A percentile compares a stretch with the other conserved stretches of the same genome.
Conservation (phyloP, 495 filamentous ascomycete species). For the Glarea lozoyensis region DNA sequence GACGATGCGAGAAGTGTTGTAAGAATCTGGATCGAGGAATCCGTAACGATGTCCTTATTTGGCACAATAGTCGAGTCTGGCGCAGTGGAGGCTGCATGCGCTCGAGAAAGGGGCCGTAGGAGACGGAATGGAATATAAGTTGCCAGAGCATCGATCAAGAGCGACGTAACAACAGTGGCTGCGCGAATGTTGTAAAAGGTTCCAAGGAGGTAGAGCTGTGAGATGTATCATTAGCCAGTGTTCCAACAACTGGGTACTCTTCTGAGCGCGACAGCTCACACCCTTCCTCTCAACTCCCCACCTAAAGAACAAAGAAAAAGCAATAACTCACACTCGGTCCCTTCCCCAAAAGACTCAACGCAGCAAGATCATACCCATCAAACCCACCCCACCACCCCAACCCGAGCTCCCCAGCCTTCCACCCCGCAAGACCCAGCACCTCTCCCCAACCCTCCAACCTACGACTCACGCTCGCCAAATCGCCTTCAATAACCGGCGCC, state of each 20-base stretch:
- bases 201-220: constrained; percentile 41
- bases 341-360: constrained; percentile 59
- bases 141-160: constrained; percentile 56
- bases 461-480: constrained; percentile 54
- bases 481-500: constrained; percentile 35
- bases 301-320: too few relatives aligned
- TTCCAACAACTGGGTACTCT: too few relatives aligned
- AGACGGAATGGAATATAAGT: constrained; percentile 62
- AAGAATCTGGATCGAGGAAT: constrained; percentile 49
- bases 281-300: too few relatives aligned
- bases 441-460: constrained; percentile 51
- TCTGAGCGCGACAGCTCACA: too few relatives aligned
- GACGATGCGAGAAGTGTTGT: constrained; percentile 56
- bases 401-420: constrained; percentile 53
- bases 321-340: constrained; percentile 57
- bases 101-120: constrained; percentile 52
- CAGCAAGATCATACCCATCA: constrained; percentile 63
- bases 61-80: constrained; percentile 31
- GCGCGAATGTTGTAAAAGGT: constrained; percentile 64
- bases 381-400: constrained; percentile 62
- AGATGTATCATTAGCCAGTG: too few relatives aligned
- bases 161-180: constrained; percentile 41
- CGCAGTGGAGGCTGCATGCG: constrained; percentile 48
- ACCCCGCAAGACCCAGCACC: constrained; percentile 27
- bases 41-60: constrained; percentile 63